Percentiles rank a stretch among this genome's conserved stretches.
These are phyloP conservation scores for Fusarium transvaalense DNA, from an alignment of 2,329 filamentous ascomycete species.

Conservation along the genomic window DNA sequence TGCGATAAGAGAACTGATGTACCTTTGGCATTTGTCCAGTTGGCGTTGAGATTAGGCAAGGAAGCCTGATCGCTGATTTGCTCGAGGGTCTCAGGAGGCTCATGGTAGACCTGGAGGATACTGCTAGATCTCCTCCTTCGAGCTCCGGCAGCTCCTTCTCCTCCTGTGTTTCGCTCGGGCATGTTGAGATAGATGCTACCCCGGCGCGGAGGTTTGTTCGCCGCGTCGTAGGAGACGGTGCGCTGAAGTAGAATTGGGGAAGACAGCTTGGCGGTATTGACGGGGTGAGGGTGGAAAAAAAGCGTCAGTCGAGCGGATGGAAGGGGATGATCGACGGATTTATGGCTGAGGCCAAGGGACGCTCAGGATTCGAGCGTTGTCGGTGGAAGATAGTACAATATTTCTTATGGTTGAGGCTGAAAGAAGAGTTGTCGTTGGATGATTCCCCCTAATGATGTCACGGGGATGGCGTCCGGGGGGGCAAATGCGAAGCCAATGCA, in stretches of 20 bases:
- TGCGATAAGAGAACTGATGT: slow-evolving; percentile 46
- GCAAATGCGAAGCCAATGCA: slow-evolving; percentile 41
- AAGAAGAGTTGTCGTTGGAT: slow-evolving; percentile 26
- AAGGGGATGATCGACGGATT: slow-evolving; percentile 27
- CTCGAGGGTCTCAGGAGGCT: slow-evolving; percentile 95
- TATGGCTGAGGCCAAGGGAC: slow-evolving; percentile 13
- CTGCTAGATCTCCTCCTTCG: slow-evolving; percentile 96
- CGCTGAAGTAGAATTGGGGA: slow-evolving; percentile 87
- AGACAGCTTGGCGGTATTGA: slow-evolving; percentile 95
- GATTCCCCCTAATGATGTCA: slow-evolving; percentile 50
- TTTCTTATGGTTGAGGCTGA: slow-evolving; percentile 24
- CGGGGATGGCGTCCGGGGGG: slow-evolving; percentile 37
- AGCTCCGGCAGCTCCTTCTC: slow-evolving; percentile 66
- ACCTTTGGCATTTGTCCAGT: slow-evolving; percentile 99
- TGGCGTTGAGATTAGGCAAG: slow-evolving; percentile 94
- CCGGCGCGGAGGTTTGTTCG: slow-evolving; percentile 76
- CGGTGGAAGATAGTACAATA: slow-evolving; percentile 25
- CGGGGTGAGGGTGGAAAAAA: slow-evolving; percentile 41
- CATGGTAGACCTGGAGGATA: slow-evolving; percentile 91
- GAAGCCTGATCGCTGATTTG: slow-evolving; percentile 97
- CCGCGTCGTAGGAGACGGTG: slow-evolving; percentile 91
- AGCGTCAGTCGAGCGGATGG: slow-evolving; percentile 24
- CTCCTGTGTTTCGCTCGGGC: slow-evolving; percentile 63
- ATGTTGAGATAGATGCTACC: slow-evolving; percentile 70
- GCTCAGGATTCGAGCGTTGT: slow-evolving; percentile 29